Evolutionary conservation across 208 protist species (phyloP), one percentile per base, ranked within the genome.

Genomic region (Crithidia fasciculata): DNA sequence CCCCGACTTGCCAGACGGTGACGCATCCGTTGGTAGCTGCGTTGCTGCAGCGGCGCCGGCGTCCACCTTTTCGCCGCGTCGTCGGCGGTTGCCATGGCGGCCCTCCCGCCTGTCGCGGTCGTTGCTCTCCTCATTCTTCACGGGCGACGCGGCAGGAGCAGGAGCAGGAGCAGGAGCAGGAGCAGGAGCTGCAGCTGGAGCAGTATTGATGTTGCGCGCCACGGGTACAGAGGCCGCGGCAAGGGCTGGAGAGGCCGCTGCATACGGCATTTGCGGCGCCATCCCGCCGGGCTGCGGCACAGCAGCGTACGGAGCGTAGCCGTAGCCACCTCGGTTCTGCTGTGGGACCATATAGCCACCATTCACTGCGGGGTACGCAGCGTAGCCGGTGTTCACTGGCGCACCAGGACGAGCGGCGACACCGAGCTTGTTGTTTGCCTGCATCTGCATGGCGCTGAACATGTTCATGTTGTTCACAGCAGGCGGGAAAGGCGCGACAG

Each of bases 21-120:
- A 37, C 2, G 49, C 39, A 5, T 69, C 57, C 13, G 40, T 37
- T 10, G 64, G 8, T 5, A 19, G 43, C 5, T 55, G 57, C 12
- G 49, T 15, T 15, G 41, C 19, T 3, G 65, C 13, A 7, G 54
- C 15, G 7, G 54, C 15, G 7, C 12, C 47, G 40, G 7, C 55
- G 12, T 64, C 61, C 0, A 13, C 43, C 10, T 52, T 53, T 1
- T 65, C 45, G 12, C 50, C 47, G 45, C 47, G 63, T n/a, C 57
- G 65, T 39, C 58, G 73, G 4, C 56, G 59, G 13, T 72, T 78
- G 65, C 36, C 73, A 15, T 47, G 49, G 36, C 57, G 59, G 19
- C 65, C 66, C 43, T 18, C 65, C 15, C 39, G 47, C 0, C 60
- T 62, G 36, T 28, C 67, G 0, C 15, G 10, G 55, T 61, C 58